Evolutionary conservation across 345 rosid species (phyloP).

Genomic region (Cardamine resedifolia): DNA sequence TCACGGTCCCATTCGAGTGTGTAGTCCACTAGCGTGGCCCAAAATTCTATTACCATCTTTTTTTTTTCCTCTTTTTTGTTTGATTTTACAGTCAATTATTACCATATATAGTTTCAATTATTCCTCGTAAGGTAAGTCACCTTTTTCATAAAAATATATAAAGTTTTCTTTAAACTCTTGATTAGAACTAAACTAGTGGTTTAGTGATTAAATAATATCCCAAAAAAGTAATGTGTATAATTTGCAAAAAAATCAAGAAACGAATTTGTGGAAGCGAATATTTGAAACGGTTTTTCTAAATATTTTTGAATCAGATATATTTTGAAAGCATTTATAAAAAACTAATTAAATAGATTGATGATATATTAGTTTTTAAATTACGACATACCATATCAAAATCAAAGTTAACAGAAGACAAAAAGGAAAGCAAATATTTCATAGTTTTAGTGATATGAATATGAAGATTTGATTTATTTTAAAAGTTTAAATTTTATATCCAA

Average conservation of each 20-base stretch:
- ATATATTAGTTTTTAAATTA: too few relatives aligned
- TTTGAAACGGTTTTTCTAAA: background rate
- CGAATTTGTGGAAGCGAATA: background rate
- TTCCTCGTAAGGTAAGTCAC: too few relatives aligned
- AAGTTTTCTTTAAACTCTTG: too few relatives aligned
- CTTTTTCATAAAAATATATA: background rate
- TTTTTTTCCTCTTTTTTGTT: background rate
- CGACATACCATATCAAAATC: background rate
- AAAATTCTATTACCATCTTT: background rate
- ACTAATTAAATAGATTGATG: background rate
- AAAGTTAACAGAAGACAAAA: background rate
- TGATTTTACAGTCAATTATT: background rate
- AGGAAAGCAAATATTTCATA: background rate
- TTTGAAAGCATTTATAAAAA: background rate
- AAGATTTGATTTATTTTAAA: too few relatives aligned
- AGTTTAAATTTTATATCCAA: too few relatives aligned
- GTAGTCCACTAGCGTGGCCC: conserved; percentile 13
- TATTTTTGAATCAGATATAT: too few relatives aligned
- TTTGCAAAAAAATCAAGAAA: background rate
- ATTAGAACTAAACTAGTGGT: background rate
- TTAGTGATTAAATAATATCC: background rate
- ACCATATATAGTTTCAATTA: background rate
- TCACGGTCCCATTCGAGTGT: conserved; percentile 12
- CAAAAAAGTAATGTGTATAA: background rate
- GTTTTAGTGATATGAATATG: background rate